Base-by-base conservation (phyloP, 2,329 filamentous ascomycete genomes). In the Sporothrix globosa region DNA sequence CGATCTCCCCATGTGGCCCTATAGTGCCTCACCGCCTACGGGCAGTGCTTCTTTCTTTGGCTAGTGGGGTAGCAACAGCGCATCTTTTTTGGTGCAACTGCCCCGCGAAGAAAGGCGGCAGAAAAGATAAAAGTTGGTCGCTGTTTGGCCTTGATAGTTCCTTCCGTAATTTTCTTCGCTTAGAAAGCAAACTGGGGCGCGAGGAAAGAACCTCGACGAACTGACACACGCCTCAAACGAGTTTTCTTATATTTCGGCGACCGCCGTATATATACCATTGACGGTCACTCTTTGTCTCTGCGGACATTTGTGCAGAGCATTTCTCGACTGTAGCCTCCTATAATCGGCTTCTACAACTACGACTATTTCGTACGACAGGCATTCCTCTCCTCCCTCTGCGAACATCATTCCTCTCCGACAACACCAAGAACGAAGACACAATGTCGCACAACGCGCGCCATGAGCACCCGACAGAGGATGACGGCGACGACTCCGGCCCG, bases 401-500 rank as follows among this genome's bases (percentile, higher is more conserved):
- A 60, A 60, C 5, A 17, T 39, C 6, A 7, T 9, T 34, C 4
- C 27, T 13, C 14, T 7, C 24, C 21, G n/a, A 46, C 53, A 17
- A 27, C 6, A 10, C 13, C 11, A 27, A 53, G 6, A 19, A 14
- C 4, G 3, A 39, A 54, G 44, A 71, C 13, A 50, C 48, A 46
- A 71, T 69, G 66, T 53, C 68, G 19, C 61, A 65, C 68, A 67
- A 30, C 67, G 72, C 76, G 39, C 61, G 61, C 44, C 44, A 65
- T 41, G 56, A 70, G 74, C 78, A 80, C 73, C 79, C 82, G 69
- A 77, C 80, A 70, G 75, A 82, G 73, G 80, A 82, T 68, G 77
- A 81, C 69, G 71, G 21, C 58, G 74, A 74, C 58, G 84, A 89
- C 73, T 86, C 88, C 69, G 87, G 90, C 72, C 87, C 90, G 75